A percentile compares a stretch with the other conserved stretches of the same genome.
Conservation (phyloP, 208 protist genomes). For the Histomonas meleagridis region DNA sequence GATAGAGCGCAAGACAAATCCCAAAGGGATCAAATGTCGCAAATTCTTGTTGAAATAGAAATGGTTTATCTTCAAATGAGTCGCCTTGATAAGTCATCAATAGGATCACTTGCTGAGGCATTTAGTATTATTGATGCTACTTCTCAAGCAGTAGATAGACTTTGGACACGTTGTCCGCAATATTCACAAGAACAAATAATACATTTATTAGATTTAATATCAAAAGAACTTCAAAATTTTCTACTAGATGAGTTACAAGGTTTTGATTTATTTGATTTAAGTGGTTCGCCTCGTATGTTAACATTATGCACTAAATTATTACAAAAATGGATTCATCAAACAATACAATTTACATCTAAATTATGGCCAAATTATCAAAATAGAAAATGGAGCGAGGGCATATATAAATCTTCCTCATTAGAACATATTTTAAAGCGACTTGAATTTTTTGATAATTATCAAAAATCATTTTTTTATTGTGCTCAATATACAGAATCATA, state of each 20-base stretch:
- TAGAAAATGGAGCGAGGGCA: neutral
- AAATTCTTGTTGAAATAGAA: neutral
- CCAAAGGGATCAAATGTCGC: neutral
- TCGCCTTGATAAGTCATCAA: neutral
- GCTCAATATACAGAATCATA: neutral
- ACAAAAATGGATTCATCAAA: constrained; percentile 12
- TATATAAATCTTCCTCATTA: neutral
- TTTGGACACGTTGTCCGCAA: neutral
- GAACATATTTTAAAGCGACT: neutral
- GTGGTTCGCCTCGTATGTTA: neutral
- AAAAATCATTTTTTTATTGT: neutral
- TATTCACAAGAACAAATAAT: neutral
- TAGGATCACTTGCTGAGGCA: neutral
- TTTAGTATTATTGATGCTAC: constrained; percentile 24
- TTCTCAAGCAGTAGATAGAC: constrained; percentile 1
- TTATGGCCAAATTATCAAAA: neutral
- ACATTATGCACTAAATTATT: neutral
- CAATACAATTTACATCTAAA: neutral
- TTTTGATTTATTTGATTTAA: constrained; percentile 7
- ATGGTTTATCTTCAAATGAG: constrained; percentile 17
- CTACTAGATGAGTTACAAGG: neutral
- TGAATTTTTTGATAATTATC: neutral
- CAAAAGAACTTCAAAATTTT: neutral
- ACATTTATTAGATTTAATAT: constrained; percentile 23
- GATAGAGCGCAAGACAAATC: neutral